Evolutionary conservation across 495 filamentous ascomycete genomes (phyloP), one percentile per base, ranked within the genome.

Genomic region (Pseudotulostoma volvatum): DNA sequence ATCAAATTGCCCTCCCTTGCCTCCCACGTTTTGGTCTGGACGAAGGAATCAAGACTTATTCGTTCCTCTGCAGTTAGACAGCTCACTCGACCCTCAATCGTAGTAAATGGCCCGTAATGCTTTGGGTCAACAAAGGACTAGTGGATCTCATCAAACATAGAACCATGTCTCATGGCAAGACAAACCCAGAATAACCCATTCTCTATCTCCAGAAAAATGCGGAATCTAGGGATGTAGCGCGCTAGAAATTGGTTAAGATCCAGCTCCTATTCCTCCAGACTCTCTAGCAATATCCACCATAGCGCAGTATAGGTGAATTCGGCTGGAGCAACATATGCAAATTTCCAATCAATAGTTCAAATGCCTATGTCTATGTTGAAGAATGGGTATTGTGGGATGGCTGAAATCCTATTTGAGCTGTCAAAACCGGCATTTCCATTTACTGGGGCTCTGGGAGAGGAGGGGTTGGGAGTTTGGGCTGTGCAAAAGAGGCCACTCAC

Each of bases 201-300:
- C 18, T 53, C 44, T 41, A 53, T 19, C 9, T 47, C 47, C 18
- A 56, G 43, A 31, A 56, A 56, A 30, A 38, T 40, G 34, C 31
- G 33, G 16, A 51, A 36, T 31, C 41, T 39, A 1, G 46, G 28
- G n/a, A 34, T 41, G 31, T 42, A 57, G 9, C 46, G 44, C 15
- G 5, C 5, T 18, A 49, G 16, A 28, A 49, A 53, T 15, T 38
- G 21, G 14, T 51, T 38, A 11, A 64, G 46, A 20, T 55, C 56
- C 18, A 20, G 14, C n/a, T 40, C 34, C 60, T 57, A 66, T 8
- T 40, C 41, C 16, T 64, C 63, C 0, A 59, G 56, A 11, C 18
- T 14, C 9, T 56, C 41, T 2, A 66, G 38, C 5, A 66, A 49
- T 9, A 65, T 53, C 61, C 63, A 68, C 61, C 59, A 64, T 2